Base-by-base conservation (phyloP, 1,284 basidiomycete genomes). In the Leccinum pachyderme region DNA sequence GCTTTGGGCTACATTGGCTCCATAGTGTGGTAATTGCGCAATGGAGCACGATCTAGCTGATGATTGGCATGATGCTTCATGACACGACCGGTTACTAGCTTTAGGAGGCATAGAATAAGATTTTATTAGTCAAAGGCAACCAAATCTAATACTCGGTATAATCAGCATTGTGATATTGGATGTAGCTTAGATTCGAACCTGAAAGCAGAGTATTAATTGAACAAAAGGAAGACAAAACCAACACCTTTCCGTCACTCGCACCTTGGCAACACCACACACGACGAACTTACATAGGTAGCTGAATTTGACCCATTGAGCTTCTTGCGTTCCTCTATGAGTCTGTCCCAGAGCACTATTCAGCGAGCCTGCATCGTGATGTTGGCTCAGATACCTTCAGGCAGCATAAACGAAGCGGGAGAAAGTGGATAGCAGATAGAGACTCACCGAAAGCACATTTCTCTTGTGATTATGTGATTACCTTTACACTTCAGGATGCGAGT, bases 381-480 rank as follows among this genome's bases (percentile, higher is more conserved):
- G 73, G 57, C 81, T 81, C 53, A 84, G 67, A 61, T 84, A 83
- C 48, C 82, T 84, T 63, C 4, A 22, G 3, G 7, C 3, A 12
- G 12, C n/a, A 6, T 46, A 56, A 35, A 52, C 37, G 12, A 25
- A 49, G 29, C 33, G 13, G 32, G 25, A 8, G 28, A 22, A 25
- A 4, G 4, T 24, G 13, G 12, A 5, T 15, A 13, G 5, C 11
- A 7, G 12, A 13, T 0, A 5, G 2, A 37, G 18, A 62, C 68
- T 49, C 55, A 86, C 86, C 84, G 77, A 48, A 91, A 71, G 64
- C 88, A 91, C 0, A 78, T 69, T 64, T 90, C 89, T 68, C 89
- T 86, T 62, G 81, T 85, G 31, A 92, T 72, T 64, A 86, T 89
- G 58, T 86, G 79, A 70, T 93, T 93, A 63, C 83, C 81, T 69